Conservation (phyloP, 768 basidiomycete species). For the Boletus bicolor region DNA sequence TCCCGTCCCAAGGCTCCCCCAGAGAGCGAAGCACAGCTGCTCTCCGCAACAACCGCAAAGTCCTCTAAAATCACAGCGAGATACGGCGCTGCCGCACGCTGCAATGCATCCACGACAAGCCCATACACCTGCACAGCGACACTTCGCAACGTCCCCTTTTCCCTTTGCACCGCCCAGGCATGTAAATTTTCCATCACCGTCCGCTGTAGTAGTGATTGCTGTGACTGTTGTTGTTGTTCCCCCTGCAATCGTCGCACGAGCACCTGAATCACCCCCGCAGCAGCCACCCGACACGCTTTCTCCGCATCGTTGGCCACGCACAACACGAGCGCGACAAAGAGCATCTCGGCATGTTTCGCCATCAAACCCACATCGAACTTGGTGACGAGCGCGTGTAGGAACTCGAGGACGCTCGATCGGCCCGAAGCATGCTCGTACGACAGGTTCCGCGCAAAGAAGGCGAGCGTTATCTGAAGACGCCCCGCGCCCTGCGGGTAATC, state of each 20-base stretch:
- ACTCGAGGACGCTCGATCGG: conserved; percentile 88
- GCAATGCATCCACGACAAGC: conserved; percentile 68
- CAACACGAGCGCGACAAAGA: conserved; percentile 91
- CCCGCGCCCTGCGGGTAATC: conserved; percentile 97
- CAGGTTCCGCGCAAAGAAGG: conserved; percentile 88
- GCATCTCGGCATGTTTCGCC: conserved; percentile 77
- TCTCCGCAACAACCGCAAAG: conserved; percentile 36
- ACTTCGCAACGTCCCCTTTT: conserved; percentile 58
- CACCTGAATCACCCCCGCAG: conserved; percentile 74
- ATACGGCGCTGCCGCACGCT: conserved; percentile 44
- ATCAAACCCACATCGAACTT: conserved; percentile 81
- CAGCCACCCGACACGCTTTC: conserved; percentile 84
- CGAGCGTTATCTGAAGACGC: conserved; percentile 82
- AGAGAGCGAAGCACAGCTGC: conserved; percentile 1
- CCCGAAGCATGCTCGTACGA: conserved; percentile 90
- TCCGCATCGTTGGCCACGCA: conserved; percentile 94
- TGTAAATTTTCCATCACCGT: conserved; percentile 68
- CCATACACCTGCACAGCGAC: conserved; percentile 84
- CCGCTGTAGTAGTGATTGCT: conserved; percentile 45
- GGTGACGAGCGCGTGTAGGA: conserved; percentile 75
- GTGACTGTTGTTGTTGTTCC: conserved; percentile 49
- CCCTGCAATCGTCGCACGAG: conserved; percentile 70
- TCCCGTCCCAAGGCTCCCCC: conserved; percentile 20
- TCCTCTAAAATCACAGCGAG: conserved; percentile 54
- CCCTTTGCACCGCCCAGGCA: conserved; percentile 68